Conservation (phyloP, 2,329 filamentous ascomycete genomes). For the Trichoderma koningii region DNA sequence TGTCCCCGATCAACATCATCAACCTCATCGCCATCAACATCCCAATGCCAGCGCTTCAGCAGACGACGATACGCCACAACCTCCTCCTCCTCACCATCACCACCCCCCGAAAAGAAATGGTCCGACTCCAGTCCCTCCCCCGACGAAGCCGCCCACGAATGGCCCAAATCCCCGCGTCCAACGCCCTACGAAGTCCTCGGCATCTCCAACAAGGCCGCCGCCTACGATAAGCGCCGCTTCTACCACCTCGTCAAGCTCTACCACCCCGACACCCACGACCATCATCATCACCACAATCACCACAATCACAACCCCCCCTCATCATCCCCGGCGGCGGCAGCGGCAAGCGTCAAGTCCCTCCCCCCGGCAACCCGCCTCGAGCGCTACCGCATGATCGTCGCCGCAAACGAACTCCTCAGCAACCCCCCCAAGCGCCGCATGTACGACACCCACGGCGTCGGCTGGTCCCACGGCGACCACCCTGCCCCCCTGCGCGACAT, state of each 20-base stretch:
- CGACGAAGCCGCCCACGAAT: slow-evolving; percentile 37
- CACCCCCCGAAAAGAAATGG: slow-evolving; percentile 5
- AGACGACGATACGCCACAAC: slow-evolving; percentile 20
- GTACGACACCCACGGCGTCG: slow-evolving; percentile 80
- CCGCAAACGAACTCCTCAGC: slow-evolving; percentile 85
- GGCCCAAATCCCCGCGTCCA: slow-evolving; percentile 56
- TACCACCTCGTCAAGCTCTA: slow-evolving; percentile 94
- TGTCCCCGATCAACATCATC: neutral
- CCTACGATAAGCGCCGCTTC: slow-evolving; percentile 82
- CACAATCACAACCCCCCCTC: neutral
- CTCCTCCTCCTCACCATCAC: neutral
- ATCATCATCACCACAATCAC: slow-evolving; percentile 11
- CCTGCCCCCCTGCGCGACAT: slow-evolving; percentile 52
- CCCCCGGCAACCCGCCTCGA: slow-evolving; percentile 66
- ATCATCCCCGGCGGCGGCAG: neutral
- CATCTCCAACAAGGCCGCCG: slow-evolving; percentile 52
- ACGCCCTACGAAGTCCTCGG: slow-evolving; percentile 91
- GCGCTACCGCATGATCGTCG: slow-evolving; percentile 84
- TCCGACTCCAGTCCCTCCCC: slow-evolving; percentile 19
- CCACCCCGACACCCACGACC: slow-evolving; percentile 72
- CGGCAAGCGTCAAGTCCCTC: slow-evolving; percentile 39
- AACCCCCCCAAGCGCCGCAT: slow-evolving; percentile 74
- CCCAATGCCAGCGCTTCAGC: neutral
- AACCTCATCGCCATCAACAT: neutral
- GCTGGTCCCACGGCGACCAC: slow-evolving; percentile 67